These are phyloP conservation scores for Magnusiomyces paraingens DNA, from an alignment of 1,139 yeast species.

Conservation along the genomic window DNA sequence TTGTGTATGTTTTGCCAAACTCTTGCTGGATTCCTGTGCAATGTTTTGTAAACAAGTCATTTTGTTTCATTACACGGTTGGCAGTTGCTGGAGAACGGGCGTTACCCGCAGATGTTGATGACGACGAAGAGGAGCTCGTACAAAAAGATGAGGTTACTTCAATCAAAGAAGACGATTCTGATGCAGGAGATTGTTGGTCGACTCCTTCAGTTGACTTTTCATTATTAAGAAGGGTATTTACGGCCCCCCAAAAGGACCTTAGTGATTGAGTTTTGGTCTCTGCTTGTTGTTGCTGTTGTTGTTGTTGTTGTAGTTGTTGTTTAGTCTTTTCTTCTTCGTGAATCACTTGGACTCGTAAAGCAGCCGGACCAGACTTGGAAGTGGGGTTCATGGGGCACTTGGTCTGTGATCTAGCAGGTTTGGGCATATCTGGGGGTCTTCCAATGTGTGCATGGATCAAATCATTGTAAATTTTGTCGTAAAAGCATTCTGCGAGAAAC, in stretches of 20 bases:
- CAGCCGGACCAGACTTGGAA: background rate
- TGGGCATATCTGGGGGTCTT: too few relatives aligned
- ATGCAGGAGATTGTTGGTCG: background rate
- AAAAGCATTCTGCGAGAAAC: conserved; percentile 22
- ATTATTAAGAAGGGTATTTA: background rate
- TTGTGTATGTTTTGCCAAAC: too few relatives aligned
- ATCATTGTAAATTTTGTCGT: conserved; percentile 13
- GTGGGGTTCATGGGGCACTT: too few relatives aligned
- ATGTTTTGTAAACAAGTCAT: too few relatives aligned
- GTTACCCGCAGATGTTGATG: background rate
- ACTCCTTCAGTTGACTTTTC: background rate
- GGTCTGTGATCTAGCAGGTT: too few relatives aligned
- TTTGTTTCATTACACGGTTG: too few relatives aligned
- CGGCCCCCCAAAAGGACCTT: background rate
- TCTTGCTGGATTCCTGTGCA: too few relatives aligned
- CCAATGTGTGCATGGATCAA: background rate
- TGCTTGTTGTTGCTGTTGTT: background rate
- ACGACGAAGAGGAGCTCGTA: background rate
- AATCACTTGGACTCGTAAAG: background rate
- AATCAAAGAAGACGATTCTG: background rate
- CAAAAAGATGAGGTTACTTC: background rate
- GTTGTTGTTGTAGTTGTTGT: too few relatives aligned
- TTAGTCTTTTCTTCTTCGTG: background rate
- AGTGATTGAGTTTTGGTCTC: background rate
- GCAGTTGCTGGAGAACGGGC: too few relatives aligned